Conservation (phyloP, 192 early-diverging fungal species). For the Coemansia sp. region DNA sequence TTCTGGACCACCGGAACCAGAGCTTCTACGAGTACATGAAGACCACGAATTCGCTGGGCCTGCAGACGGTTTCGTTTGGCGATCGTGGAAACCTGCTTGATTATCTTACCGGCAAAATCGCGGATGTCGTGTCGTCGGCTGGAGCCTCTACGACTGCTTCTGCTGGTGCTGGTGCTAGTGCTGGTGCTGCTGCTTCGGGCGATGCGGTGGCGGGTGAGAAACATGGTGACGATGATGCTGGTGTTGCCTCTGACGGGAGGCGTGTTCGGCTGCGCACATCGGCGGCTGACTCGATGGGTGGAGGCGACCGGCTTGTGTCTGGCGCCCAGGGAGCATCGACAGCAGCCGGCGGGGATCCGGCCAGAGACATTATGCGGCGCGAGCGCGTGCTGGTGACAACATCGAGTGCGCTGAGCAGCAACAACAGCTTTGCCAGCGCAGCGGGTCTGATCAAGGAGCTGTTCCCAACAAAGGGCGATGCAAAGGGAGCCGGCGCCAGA, state of each 20-base stretch:
- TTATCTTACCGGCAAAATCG: constrained; percentile 67
- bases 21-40: constrained; percentile 76
- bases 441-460: constrained; percentile 40
- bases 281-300: not conserved
- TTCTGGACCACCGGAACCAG: constrained; percentile 63
- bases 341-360: constrained; percentile 9
- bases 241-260: constrained; percentile 12
- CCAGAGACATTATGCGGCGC: constrained; percentile 33
- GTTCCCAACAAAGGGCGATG: constrained; percentile 29
- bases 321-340: not conserved
- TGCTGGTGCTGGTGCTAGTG: not conserved
- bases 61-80: constrained; percentile 71
- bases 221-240: not conserved
- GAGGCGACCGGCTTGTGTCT: not conserved
- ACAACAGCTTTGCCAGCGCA: constrained; percentile 47
- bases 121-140: constrained; percentile 15
- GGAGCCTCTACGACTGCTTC: not conserved
- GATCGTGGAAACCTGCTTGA: constrained; percentile 72
- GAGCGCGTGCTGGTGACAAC: constrained; percentile 39
- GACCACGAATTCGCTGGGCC: constrained; percentile 57
- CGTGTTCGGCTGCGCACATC: constrained; percentile 13
- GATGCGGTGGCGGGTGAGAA: not conserved
- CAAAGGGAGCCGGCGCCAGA: not conserved
- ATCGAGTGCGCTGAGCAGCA: constrained; percentile 40
- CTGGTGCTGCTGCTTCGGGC: not conserved